A percentile compares a stretch with the other conserved stretches of the same genome.
Evolutionary conservation across 192 early-diverging fungal genomes (phyloP).

Genomic region (Coemansia sp.): DNA sequence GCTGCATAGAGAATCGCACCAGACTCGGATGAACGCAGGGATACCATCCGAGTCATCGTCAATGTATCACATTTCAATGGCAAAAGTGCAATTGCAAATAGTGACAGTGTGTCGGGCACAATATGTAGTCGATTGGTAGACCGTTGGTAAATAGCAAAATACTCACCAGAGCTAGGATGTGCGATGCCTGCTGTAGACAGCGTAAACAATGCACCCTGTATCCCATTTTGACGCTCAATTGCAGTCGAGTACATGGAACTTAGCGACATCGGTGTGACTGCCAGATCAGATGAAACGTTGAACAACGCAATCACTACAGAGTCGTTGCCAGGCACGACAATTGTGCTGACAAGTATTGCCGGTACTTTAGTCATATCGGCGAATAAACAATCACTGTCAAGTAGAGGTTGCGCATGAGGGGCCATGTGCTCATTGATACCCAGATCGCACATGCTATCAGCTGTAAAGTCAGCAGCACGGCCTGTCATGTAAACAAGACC

Average conservation of each 20-base stretch:
- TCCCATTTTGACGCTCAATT: background rate
- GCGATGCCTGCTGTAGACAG: background rate
- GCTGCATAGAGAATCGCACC: conserved; percentile 25
- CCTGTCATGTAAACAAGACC: conserved; percentile 61
- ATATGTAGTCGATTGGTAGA: conserved; percentile 20
- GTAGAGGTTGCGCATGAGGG: conserved; percentile 5
- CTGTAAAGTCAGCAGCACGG: conserved; percentile 8
- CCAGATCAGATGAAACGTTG: conserved; percentile 16
- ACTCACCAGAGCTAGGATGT: background rate
- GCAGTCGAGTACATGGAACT: background rate
- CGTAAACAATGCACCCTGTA: background rate
- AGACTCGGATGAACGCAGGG: conserved; percentile 15
- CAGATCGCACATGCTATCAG: background rate
- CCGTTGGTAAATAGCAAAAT: conserved; percentile 25
- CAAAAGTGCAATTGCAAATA: conserved; percentile 17
- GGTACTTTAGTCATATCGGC: conserved; percentile 26
- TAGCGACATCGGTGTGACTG: conserved; percentile 15
- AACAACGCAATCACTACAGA: conserved; percentile 14
- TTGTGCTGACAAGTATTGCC: conserved; percentile 10
- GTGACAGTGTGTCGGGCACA: background rate
- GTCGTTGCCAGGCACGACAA: background rate
- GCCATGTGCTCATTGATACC: conserved; percentile 2
- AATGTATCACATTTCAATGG: conserved; percentile 23
- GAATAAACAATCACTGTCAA: conserved; percentile 23
- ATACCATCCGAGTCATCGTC: conserved; percentile 23